Evolutionary conservation across 2,329 filamentous ascomycete species (phyloP), one percentile per base, ranked within the genome.

Genomic region (Zasmidium cellare): DNA sequence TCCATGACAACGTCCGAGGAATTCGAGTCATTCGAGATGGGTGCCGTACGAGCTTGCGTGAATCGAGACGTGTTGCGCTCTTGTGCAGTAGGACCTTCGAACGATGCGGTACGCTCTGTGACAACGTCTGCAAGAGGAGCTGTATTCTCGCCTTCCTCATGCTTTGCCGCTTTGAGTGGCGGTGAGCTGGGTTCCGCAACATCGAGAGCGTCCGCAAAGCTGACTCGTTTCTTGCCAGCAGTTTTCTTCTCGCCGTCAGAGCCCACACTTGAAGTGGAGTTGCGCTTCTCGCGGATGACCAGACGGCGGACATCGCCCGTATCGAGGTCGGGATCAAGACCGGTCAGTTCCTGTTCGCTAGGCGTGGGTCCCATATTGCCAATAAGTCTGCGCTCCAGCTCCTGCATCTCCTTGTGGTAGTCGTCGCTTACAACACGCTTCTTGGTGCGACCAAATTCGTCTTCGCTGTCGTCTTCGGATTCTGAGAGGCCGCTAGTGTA

Each of bases 371-470:
- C 84, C 48, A 87, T 68, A 68, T 83, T 87, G 69, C 80, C 80
- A 66, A 86, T 75, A n/a, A 97, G 81, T 62, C 86, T 88, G 70
- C 87, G 81, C 74, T 97, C 90, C 3, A 99, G 79, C 64, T 92
- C 90, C 46, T 89, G 82, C 94, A 99, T 97, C 65, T 90, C 84
- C 65, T 84, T 81, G 28, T 87, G 85, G 69, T 96, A 96, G 14
- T 90, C 87, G 46, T 91, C 86, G 16, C 84, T 85, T 52, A 97
- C 76, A 12, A 87, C 80, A 19, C 81, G 81, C 18, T 82, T 80
- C 9, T 84, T 93, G 18, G 84, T 89, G 51, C 90, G 86, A 3
- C 93, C 93, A 69, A 85, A 87, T 59, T 89, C 82, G 68, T 94
- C 90, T 69, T 94, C 88, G 11, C 87, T 85, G 53, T 90, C 88